A percentile compares a stretch with the other conserved stretches of the same genome.
Conservation (phyloP, 2,329 filamentous ascomycete species). For the Diaporthe sp. region DNA sequence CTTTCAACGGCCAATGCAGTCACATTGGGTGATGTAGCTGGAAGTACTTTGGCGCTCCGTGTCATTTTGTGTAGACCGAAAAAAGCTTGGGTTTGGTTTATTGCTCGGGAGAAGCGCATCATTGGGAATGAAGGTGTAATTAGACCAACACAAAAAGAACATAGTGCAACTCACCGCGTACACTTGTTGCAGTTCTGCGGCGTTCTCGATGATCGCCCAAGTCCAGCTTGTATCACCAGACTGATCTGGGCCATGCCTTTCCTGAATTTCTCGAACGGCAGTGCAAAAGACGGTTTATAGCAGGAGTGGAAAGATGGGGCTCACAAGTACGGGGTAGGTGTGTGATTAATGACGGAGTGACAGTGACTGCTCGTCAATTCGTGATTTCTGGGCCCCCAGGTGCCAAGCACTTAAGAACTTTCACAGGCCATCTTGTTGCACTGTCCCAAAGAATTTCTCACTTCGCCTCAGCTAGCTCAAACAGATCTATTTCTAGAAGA, state of each 20-base stretch:
- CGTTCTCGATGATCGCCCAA: too few relatives aligned
- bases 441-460: too few relatives aligned
- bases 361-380: too few relatives aligned
- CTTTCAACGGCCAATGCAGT: not conserved
- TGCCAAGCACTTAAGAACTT: too few relatives aligned
- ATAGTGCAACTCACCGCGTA: not conserved
- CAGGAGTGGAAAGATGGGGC: not conserved
- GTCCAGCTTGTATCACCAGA: not conserved
- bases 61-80: not conserved
- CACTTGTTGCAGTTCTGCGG: not conserved
- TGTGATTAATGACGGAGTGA: too few relatives aligned
- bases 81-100: not conserved
- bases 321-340: too few relatives aligned
- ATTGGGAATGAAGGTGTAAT: not conserved
- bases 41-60: not conserved
- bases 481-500: too few relatives aligned
- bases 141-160: not conserved
- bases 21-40: not conserved
- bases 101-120: not conserved
- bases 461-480: too few relatives aligned
- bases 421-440: too few relatives aligned
- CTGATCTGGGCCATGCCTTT: not conserved
- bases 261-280: not conserved
- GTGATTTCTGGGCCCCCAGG: too few relatives aligned
- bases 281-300: not conserved